Base-by-base conservation (phyloP, 148 eudicot species). In the Bassia scoparia region DNA sequence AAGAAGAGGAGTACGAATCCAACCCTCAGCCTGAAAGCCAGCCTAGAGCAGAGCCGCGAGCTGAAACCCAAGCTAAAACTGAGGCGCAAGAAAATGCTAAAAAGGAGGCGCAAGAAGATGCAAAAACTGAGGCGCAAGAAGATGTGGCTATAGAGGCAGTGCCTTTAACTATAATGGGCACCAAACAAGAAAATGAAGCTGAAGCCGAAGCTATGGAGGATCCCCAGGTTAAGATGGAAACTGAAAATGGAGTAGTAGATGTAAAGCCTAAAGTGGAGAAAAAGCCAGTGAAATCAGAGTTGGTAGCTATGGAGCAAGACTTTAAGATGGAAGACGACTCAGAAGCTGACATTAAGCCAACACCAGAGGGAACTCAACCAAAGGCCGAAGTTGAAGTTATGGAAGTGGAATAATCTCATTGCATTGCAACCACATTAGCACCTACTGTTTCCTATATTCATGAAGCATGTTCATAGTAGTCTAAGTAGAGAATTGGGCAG, bases 1-100 rank as follows among this genome's bases (percentile, higher is more conserved):
- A 86, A 75, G 94, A 89, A 48, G 93, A 87, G 23, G 87, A 85
- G 70, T 27, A 24, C 0, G 85, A 80, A 65, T 64, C 73, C 63
- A 72, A 79, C 54, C 74, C 54, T n/a, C 80, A 76, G 31, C 69
- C 85, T 64, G 83, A 77, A 33, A 75, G 72, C 67, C 61, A 68
- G 61, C 41, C 82, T 70, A 68, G 71, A 61, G 53, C 66, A 8
- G 82, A 80, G 59, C 63, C 82, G 41, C 68, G 18, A 38, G 26
- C 84, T 33, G 68, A 72, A 33, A 46, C 74, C 29, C 79, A 61
- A 17, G 61, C 72, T 24, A 70, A 75, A 61, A 46, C 80, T 20
- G 76, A 74, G 44, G 54, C 16, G 3, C 82, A 67, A 52, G 52
- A 7, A 64, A 52, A 80, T 18, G 75, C 10, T 2, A 16, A 3